Evolutionary conservation across 192 early-diverging fungal genomes (phyloP), one percentile per base, ranked within the genome.

Genomic region (Backusella australiensis): DNA sequence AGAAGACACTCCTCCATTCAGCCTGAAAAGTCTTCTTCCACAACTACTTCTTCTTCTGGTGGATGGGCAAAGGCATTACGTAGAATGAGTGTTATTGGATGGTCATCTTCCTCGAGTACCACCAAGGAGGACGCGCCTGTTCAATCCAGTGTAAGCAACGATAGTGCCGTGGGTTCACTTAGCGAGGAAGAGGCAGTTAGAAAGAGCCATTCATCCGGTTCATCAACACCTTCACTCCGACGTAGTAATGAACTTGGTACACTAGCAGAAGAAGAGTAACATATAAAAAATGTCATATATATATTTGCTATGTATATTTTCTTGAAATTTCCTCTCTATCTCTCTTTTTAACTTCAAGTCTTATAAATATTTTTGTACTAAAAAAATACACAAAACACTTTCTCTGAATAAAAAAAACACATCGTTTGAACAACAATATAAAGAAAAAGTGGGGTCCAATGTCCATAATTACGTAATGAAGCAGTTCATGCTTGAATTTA

Each of bases 51-150:
- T 23, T 63, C 23, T 59, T 21, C 21, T 0, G 26, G 78, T 56
- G 75, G 78, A 38, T 80, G 78, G 78, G 79, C 79, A 29, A 76
- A 76, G 34, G 75, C 79, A 17, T 71, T 77, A 34, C 76, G 80
- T 65, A 59, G 76, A 32, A 77, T 75, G 76, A 77, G 73, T 56
- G 78, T 75, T 4, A 77, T 77, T 74, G 80, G 80, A 9, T 81
- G 80, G 80, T 75, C 80, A 49, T 41, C 19, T 21, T n/a, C 23
- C 36, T 26, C n/a, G 9, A n/a, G 34, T 36, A 46, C 29, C 4
- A 32, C n/a, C 17, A 42, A 39, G 3, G 42, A 41, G 8, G 56
- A 63, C 8, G 9, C 8, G 2, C 23, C 56, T 29, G 26, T 63
- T 29, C 56, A 63, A 63, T 0, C 53, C 8, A 38, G 32, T 15